A percentile compares a stretch with the other conserved stretches of the same genome.
These are phyloP conservation scores for Flaveria robusta DNA, from an alignment of 129 eudicot species.

Conservation along the genomic window DNA sequence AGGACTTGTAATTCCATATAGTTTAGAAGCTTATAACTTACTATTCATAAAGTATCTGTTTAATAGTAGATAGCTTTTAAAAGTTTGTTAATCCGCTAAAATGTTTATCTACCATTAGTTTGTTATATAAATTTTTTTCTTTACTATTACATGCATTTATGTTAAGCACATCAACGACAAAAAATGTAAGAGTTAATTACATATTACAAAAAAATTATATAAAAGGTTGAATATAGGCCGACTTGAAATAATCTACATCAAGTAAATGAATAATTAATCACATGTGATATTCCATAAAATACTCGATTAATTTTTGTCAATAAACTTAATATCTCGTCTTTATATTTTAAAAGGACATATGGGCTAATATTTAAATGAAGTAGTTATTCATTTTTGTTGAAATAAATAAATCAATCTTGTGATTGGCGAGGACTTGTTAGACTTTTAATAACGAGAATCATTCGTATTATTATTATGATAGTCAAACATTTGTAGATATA, in stretches of 20 bases:
- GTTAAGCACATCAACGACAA: no score
- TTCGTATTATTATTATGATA: not conserved
- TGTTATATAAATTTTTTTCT: no score
- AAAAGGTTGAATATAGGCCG: not conserved
- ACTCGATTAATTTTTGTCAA: conserved; percentile 12
- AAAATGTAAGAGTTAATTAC: no score
- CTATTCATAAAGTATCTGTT: no score
- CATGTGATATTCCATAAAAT: conserved; percentile 16
- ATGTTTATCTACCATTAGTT: no score
- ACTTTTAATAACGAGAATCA: conserved; percentile 25
- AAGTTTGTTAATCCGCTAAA: no score
- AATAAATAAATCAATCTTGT: conserved; percentile 17
- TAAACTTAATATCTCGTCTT: conserved; percentile 1
- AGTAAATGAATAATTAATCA: conserved; percentile 21
- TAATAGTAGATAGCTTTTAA: no score
- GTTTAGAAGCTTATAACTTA: no score
- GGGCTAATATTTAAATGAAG: conserved; percentile 30
- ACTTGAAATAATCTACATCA: not conserved
- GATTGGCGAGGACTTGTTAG: conserved; percentile 22
- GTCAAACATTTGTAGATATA: conserved; percentile 17
- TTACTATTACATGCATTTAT: no score
- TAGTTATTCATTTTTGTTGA: conserved; percentile 28
- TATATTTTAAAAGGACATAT: not conserved
- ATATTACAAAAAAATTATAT: not conserved
- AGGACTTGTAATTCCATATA: no score